Evolutionary conservation across 176 grass and related monocot species (phyloP).

Genomic region (Bolboschoenus planiculmis): DNA sequence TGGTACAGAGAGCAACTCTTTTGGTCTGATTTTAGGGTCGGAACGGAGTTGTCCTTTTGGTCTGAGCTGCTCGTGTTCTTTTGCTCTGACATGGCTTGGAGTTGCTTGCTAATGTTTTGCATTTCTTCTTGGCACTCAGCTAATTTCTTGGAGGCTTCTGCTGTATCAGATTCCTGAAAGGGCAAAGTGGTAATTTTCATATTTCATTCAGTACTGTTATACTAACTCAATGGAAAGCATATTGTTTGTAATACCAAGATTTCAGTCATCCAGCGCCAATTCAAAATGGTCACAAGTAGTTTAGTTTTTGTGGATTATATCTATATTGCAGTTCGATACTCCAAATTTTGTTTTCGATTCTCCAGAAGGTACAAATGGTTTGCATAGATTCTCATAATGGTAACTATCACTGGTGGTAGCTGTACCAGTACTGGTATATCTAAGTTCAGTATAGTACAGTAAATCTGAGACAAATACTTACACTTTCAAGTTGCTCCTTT

Average conservation of each 20-base stretch:
- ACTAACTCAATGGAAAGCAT: background rate
- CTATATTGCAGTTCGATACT: background rate
- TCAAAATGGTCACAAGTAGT: background rate
- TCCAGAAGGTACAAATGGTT: background rate
- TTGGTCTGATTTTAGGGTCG: background rate
- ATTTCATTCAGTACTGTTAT: background rate
- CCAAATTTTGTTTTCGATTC: background rate
- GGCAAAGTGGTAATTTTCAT: background rate
- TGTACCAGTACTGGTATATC: background rate
- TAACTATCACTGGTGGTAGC: background rate
- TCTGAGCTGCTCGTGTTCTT: constrained; percentile 15
- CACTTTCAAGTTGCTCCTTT: constrained; percentile 36
- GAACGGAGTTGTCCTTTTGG: constrained; percentile 27
- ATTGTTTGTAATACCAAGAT: background rate
- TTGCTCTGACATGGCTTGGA: constrained; percentile 41
- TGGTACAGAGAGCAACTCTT: background rate
- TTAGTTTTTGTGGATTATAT: background rate
- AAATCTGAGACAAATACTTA: constrained; percentile 33
- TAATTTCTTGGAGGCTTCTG: constrained; percentile 50
- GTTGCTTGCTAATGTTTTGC: constrained; percentile 44
- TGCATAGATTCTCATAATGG: background rate
- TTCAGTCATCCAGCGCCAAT: background rate
- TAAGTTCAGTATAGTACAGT: background rate
- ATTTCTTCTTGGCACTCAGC: constrained; percentile 69
- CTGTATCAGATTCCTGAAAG: constrained; percentile 44